Percentiles rank a stretch among this genome's conserved stretches.
Conservation (phyloP, 129 eudicot species). For the Pittosporum tobira region DNA sequence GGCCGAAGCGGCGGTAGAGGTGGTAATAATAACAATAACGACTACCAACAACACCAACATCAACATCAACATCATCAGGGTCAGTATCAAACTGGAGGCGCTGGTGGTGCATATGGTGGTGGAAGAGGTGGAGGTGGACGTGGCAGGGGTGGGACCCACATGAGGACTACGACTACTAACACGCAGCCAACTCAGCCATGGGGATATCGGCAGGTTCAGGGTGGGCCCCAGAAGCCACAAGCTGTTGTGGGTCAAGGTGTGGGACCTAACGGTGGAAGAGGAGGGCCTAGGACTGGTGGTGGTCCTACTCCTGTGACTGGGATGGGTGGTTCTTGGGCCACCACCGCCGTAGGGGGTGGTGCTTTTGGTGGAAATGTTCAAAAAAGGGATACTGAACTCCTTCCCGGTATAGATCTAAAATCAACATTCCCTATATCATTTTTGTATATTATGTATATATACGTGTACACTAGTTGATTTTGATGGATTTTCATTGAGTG, state of each 20-base stretch:
- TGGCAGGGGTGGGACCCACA: not conserved
- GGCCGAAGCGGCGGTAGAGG: not conserved
- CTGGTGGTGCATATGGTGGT: constrained; percentile 9
- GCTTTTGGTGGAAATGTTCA: not conserved
- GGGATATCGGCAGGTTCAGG: not conserved
- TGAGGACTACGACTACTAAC: not conserved
- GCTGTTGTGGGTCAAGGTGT: not conserved
- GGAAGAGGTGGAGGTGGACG: not conserved
- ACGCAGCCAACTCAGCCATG: not conserved
- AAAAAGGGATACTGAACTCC: not conserved
- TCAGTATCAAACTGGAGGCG: constrained; percentile 2
- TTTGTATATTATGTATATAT: not conserved
- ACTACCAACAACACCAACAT: too few relatives aligned
- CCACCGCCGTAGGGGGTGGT: not conserved
- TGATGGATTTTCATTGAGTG: too few relatives aligned
- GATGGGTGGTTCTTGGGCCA: not conserved
- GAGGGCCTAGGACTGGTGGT: not conserved
- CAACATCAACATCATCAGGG: not conserved
- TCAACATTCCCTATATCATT: not conserved
- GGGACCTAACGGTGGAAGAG: not conserved
- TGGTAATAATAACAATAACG: not conserved
- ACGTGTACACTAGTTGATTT: too few relatives aligned
- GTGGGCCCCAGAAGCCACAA: not conserved
- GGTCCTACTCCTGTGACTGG: not conserved
- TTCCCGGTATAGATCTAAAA: not conserved